A percentile compares a stretch with the other conserved stretches of the same genome.
phyloP scores from a whole-genome alignment of 352 stramenopile genomes.

The Pythium sp. region DNA sequence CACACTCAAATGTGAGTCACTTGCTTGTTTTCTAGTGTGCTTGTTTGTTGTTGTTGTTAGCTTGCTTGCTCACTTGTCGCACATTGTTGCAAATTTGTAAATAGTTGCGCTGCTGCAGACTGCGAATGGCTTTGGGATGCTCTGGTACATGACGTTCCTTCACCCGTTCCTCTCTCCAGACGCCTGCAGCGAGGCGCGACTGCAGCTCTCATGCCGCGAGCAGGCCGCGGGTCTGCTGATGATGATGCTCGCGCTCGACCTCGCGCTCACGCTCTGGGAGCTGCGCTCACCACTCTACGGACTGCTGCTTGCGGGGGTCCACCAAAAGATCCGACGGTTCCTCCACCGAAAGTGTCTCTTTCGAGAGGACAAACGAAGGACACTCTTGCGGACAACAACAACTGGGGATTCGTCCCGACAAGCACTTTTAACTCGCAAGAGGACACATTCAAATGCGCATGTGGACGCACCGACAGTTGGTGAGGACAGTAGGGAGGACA shows the following conservation, averaged over 20 bases:
- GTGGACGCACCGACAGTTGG: not conserved
- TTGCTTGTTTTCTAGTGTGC: not conserved
- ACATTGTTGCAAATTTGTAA: not conserved
- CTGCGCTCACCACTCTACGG: conserved; percentile 33
- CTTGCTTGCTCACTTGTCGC: not conserved
- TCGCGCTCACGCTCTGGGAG: conserved; percentile 32
- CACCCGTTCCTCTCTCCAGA: conserved; percentile 29
- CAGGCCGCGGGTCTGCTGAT: conserved; percentile 51
- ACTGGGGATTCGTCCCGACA: not conserved
- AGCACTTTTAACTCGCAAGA: conserved; percentile 9
- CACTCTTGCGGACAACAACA: not conserved
- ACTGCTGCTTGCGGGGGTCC: conserved; percentile 13
- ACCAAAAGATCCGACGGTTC: not conserved
- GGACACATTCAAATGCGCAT: not conserved
- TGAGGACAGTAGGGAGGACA: conserved; percentile 5
- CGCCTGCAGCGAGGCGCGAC: conserved; percentile 14
- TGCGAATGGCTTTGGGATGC: conserved; percentile 52
- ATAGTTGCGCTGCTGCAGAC: conserved; percentile 58
- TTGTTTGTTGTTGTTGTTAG: not conserved
- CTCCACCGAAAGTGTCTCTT: not conserved
- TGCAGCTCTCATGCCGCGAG: conserved; percentile 32
- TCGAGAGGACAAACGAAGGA: not conserved
- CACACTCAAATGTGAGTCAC: conserved; percentile 67
- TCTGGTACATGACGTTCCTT: conserved; percentile 56
- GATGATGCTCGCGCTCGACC: conserved; percentile 38